phyloP scores from a whole-genome alignment of 345 rosid genomes.

The Citrus hindsii region DNA sequence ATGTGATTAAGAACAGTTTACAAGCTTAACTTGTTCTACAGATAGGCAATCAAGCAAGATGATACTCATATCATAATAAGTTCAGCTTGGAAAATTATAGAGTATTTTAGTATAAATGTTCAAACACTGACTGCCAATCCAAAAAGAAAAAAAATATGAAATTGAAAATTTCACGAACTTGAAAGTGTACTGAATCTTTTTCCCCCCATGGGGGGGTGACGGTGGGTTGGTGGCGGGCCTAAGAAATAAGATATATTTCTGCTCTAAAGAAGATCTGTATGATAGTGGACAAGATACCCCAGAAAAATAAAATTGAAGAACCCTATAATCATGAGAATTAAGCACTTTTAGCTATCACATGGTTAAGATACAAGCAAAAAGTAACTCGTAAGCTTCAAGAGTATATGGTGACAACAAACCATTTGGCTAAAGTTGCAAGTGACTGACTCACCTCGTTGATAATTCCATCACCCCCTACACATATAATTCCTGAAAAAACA shows the following conservation, averaged over 20 bases:
- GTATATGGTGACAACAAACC: conserved; percentile 9
- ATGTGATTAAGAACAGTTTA: neutral
- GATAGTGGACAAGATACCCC: too few relatives aligned
- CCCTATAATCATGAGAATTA: neutral
- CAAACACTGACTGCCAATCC: neutral
- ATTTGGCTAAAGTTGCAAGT: conserved; percentile 5
- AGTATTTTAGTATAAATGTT: neutral
- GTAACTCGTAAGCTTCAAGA: conserved; percentile 8
- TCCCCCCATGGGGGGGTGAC: too few relatives aligned
- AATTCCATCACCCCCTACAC: conserved; percentile 98
- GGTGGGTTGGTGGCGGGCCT: too few relatives aligned
- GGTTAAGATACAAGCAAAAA: neutral
- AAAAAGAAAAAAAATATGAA: neutral
- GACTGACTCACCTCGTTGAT: conserved; percentile 85
- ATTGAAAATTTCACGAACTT: neutral
- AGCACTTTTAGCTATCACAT: neutral
- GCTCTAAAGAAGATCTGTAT: too few relatives aligned
- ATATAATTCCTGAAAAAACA: conserved; percentile 71
- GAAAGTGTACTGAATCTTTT: neutral
- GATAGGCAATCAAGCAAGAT: neutral
- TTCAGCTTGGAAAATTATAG: neutral
- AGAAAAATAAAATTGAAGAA: neutral
- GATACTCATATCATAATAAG: neutral
- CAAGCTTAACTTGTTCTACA: neutral
- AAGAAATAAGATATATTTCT: too few relatives aligned